A percentile compares a stretch with the other conserved stretches of the same genome.
Evolutionary conservation across 805 yeast genomes (phyloP).

Genomic region (Zygoascus flipseniorum): DNA sequence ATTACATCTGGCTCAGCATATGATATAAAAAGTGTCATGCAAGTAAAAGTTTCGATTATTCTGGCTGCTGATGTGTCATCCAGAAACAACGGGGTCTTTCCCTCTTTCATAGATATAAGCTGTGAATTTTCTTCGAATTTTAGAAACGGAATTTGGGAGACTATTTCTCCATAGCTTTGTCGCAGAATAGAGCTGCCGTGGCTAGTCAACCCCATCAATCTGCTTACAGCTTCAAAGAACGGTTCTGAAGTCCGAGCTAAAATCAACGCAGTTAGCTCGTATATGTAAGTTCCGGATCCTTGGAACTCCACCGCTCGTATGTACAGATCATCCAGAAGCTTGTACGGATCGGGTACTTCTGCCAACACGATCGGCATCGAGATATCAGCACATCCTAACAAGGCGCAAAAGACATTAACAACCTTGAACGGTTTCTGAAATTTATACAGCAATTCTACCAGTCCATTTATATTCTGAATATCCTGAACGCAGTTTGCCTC

Average conservation of each 20-base stretch:
- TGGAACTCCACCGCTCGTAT: constrained; percentile 7
- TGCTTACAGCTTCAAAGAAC: constrained; percentile 9
- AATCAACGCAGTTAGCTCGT: constrained; percentile 4
- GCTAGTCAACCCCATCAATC: constrained; percentile 6
- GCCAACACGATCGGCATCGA: background rate
- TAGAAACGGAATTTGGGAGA: constrained; percentile 1
- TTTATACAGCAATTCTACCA: background rate
- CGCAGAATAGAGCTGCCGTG: constrained; percentile 3
- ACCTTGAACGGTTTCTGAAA: constrained; percentile 1
- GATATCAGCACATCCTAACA: constrained; percentile 13
- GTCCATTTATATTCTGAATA: background rate
- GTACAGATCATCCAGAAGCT: constrained; percentile 9
- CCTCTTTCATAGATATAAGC: background rate
- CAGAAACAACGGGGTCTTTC: constrained; percentile 7
- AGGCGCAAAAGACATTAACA: constrained; percentile 5
- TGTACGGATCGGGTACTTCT: constrained; percentile 6
- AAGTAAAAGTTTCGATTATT: constrained; percentile 9
- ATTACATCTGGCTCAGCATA: constrained; percentile 1
- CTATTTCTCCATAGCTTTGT: background rate
- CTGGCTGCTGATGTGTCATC: constrained; percentile 2
- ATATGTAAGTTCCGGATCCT: constrained; percentile 6
- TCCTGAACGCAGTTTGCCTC: background rate
- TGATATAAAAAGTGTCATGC: constrained; percentile 5
- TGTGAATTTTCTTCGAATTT: constrained; percentile 4
- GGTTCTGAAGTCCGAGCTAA: constrained; percentile 6